phyloP scores from a whole-genome alignment of 1,284 basidiomycete genomes.

The Cryptococcus jaspeensis region DNA sequence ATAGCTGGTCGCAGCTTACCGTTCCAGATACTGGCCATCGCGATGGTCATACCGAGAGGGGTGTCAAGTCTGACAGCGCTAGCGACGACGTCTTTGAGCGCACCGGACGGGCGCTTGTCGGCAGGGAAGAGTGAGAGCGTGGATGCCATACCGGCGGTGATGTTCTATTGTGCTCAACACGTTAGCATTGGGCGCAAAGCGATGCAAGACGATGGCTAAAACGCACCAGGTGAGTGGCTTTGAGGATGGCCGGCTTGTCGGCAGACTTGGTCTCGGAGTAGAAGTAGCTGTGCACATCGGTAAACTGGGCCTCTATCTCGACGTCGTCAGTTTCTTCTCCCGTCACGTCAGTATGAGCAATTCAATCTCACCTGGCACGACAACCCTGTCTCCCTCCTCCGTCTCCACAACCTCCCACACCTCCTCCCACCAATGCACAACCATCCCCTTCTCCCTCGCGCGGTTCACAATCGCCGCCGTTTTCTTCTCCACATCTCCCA shows the following conservation, averaged over 20 bases:
- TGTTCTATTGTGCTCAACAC: slow-evolving; percentile 32
- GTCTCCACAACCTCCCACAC: slow-evolving; percentile 40
- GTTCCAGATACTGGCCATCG: slow-evolving; percentile 42
- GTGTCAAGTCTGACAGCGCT: slow-evolving; percentile 38
- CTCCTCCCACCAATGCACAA: slow-evolving; percentile 42
- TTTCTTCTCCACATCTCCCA: slow-evolving; percentile 35
- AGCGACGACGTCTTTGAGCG: slow-evolving; percentile 39
- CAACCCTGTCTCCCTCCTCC: slow-evolving; percentile 4
- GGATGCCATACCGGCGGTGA: slow-evolving; percentile 51
- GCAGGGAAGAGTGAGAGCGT: slow-evolving; percentile 49
- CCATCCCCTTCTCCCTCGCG: slow-evolving; percentile 32
- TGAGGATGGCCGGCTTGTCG: slow-evolving; percentile 20
- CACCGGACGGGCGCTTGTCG: slow-evolving; percentile 45
- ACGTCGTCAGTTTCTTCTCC: background rate
- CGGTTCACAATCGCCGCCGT: slow-evolving; percentile 7
- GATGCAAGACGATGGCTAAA: background rate
- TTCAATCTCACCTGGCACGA: slow-evolving; percentile 12
- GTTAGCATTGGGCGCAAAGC: slow-evolving; percentile 7
- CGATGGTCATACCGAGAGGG: slow-evolving; percentile 48
- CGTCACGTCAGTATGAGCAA: background rate
- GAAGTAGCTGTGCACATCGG: slow-evolving; percentile 41
- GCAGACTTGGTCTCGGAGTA: slow-evolving; percentile 18
- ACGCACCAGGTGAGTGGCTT: slow-evolving; percentile 44
- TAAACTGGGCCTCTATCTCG: slow-evolving; percentile 16
- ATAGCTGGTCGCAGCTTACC: slow-evolving; percentile 25